Base-by-base conservation (phyloP, 352 stramenopile genomes). In the Pythium dissotocum region DNA sequence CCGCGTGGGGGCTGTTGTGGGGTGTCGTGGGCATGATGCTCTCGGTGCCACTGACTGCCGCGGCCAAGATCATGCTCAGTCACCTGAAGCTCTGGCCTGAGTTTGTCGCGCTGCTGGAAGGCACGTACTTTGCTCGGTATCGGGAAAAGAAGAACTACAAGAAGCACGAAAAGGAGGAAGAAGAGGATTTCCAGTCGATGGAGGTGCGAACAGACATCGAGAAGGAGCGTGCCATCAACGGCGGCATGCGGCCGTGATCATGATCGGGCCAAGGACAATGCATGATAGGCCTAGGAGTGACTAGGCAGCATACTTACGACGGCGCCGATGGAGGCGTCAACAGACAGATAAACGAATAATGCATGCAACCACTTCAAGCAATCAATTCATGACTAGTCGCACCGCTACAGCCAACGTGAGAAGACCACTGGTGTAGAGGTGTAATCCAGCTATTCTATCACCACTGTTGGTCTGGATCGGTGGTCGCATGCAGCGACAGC, bases 11-110 rank as follows among this genome's bases (percentile, higher is more conserved):
- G 1, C 64, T 96, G 56, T 70, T 96, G 6, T 96, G 88, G 88
- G 87, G 88, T 26, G 82, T 94, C 40, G 88, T 96, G 24, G 88
- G 88, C 58, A 96, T 96, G 88, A 96, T 96, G 88, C 79, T 96
- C 33, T 94, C 86, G 6, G 88, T 96, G 18, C 88, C 88, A 26
- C 81, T 96, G 13, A 96, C 88, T 13, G 88, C 88, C 2, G 84
- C 86, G 10, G 81, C 87, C 24, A 96, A 96, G 72, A 96, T 96
- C 68, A 96, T 93, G 85, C 77, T 94, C 44, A 93, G 83, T 32
- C 86, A 96, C 53, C 69, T 96, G 9, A 89, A 90, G 52, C 76
- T 96, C 24, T 96, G 86, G 86, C 88, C 88, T 18, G 86, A 96
- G 69, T 87, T 96, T 66, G 88, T 96, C 33, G 88, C 88, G 16